Evolutionary conservation across 2,329 filamentous ascomycete species (phyloP), one percentile per base, ranked within the genome.

Genomic region (Epichloe typhina): DNA sequence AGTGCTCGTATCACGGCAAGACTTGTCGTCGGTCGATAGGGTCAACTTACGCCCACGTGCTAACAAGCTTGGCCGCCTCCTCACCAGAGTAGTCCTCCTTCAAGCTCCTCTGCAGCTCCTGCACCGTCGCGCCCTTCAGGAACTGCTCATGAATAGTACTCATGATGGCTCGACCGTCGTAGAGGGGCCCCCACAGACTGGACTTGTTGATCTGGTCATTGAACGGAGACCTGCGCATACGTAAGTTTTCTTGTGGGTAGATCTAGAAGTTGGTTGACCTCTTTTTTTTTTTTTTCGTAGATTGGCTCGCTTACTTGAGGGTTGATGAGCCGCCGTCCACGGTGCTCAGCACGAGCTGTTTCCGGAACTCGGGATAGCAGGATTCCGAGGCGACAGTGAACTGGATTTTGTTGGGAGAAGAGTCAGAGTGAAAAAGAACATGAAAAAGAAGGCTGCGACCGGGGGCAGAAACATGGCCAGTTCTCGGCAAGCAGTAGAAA

Each of bases 341-440:
- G 13, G 70, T 62, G 36, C 66, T 57, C 17, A 75, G 57, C 33
- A 76, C 59, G 13, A 66, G 54, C 46, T 71, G 59, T 56, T 72
- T 73, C 37, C 66, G 62, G 44, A 59, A 61, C 3, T 69, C 64
- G 2, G 71, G 64, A 1, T 69, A 68, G n/a, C 57, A 56, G 12
- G 71, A 71, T 57, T 76, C 73, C 3, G 61, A 48, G 12, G 72
- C 63, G 13, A 70, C 64, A 42, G 72, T 63, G 51, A 76, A 76
- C 70, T 70, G 38, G 2, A 44, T 15, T 13, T 21, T 17, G 2
- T 23, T 6, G 8, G 4, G 11, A 48, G 26, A 41, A 2, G 12
- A 38, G 7, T 19, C 11, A 19, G 15, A 4, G 40, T 19, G 1
- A 23, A 23, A 23, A 5, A 23, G 17, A 17, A 17, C 17, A 17